Conservation (phyloP, 805 yeast genomes). For the Kazachstania viticola region DNA sequence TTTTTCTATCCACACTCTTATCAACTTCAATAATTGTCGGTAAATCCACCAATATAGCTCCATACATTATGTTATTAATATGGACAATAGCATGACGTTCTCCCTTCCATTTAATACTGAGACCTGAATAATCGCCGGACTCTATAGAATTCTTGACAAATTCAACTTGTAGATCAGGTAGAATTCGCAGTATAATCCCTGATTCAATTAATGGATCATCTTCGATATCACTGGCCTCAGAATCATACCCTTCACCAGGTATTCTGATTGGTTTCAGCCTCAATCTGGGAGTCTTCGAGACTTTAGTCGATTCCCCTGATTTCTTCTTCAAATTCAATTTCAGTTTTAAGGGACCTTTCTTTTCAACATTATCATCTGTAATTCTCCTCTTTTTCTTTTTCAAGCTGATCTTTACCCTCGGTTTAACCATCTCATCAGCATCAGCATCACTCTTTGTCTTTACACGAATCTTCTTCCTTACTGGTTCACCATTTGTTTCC, state of each 20-base stretch:
- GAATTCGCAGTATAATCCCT: conserved; percentile 66
- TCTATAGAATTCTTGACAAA: conserved; percentile 67
- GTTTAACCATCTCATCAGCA: conserved; percentile 5
- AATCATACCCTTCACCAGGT: conserved; percentile 93
- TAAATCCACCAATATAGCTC: conserved; percentile 76
- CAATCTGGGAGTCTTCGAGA: conserved; percentile 32
- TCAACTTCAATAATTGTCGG: conserved; percentile 83
- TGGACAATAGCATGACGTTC: conserved; percentile 65
- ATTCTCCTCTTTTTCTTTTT: conserved; percentile 7
- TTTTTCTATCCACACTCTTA: conserved; percentile 78
- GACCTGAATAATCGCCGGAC: conserved; percentile 58
- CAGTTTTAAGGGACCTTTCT: conserved; percentile 10
- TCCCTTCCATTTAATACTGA: conserved; percentile 75
- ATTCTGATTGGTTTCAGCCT: conserved; percentile 50
- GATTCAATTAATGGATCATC: conserved; percentile 90
- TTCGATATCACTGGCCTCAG: conserved; percentile 92
- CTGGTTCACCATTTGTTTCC: conserved; percentile 8
- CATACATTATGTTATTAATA: conserved; percentile 59
- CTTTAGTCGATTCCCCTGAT: conserved; percentile 18
- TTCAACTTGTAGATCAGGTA: conserved; percentile 42
- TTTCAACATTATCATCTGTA: conserved; percentile 1
- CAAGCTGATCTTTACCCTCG: conserved; percentile 17
- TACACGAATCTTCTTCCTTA: conserved; percentile 16
- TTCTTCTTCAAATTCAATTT: conserved; percentile 20
- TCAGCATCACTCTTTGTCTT: conserved; percentile 8